Percentiles rank a stretch among this genome's conserved stretches.
These are phyloP conservation scores for Blastobotrys proliferans DNA, from an alignment of 1,139 yeast species.

Conservation along the genomic window DNA sequence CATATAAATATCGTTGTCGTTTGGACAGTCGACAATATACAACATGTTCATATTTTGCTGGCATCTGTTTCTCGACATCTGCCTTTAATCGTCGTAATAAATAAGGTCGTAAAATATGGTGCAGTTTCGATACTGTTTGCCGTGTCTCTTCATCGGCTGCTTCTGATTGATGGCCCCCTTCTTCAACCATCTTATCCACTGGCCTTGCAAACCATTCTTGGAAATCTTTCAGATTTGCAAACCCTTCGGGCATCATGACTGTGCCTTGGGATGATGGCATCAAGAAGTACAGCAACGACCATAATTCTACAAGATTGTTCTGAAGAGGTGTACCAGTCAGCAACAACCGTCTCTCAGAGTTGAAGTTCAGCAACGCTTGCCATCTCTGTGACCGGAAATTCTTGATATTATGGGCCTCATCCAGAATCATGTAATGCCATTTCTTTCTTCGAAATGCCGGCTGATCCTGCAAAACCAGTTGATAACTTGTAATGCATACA, in stretches of 20 bases:
- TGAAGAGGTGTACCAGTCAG: conserved; percentile 96
- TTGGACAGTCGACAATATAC: conserved; percentile 89
- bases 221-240: conserved; percentile 92
- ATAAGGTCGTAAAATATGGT: conserved; percentile 91
- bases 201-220: conserved; percentile 99
- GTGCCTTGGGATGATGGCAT: conserved; percentile 85
- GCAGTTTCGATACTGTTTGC: conserved; percentile 81
- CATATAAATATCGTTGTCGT: conserved; percentile 86
- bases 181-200: conserved; percentile 85
- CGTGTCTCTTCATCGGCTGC: conserved; percentile 68
- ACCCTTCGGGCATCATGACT: conserved; percentile 85
- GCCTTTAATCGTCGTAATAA: conserved; percentile 85
- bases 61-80: conserved; percentile 99
- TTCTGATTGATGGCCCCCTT: conserved; percentile 51
- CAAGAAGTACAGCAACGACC: conserved; percentile 88
- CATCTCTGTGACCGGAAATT: conserved; percentile 94
- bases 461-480: conserved; percentile 93
- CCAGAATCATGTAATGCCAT: conserved; percentile 96
- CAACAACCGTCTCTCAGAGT: conserved; percentile 79
- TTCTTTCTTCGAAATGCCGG: conserved; percentile 85
- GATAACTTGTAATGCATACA: conserved; percentile 95
- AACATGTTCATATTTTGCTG: conserved; percentile 93
- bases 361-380: conserved; percentile 92
- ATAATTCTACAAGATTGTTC: conserved; percentile 84
- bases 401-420: conserved; percentile 97